These are phyloP conservation scores for Aspergillus ostianus DNA, from an alignment of 495 filamentous ascomycete genomes.

Conservation along the genomic window DNA sequence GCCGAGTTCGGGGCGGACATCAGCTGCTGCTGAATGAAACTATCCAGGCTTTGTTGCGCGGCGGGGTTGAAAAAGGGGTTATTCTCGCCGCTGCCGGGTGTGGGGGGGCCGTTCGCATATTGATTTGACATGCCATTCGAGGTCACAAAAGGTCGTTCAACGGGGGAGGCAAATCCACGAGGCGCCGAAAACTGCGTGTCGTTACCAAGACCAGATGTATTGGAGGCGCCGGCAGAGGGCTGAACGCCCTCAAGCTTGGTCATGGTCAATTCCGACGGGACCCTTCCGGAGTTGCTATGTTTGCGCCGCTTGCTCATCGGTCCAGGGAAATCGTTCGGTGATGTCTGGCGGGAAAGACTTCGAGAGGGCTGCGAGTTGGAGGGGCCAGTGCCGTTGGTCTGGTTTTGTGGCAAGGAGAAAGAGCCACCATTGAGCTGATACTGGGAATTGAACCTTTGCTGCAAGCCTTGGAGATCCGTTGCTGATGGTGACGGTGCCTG, in stretches of 20 bases:
- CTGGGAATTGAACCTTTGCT: constrained; percentile 47
- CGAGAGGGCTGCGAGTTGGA: constrained; percentile 57
- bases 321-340: constrained; percentile 59
- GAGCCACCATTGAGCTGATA: constrained; percentile 38
- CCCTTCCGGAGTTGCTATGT: constrained; percentile 60
- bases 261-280: constrained; percentile 76
- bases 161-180: constrained; percentile 44
- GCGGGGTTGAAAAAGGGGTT: constrained; percentile 51
- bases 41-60: constrained; percentile 56
- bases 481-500: constrained; percentile 39
- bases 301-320: constrained; percentile 72
- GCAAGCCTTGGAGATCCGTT: constrained; percentile 54
- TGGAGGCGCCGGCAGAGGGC: constrained; percentile 26
- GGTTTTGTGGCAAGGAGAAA: constrained; percentile 35
- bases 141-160: constrained; percentile 48
- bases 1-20: constrained; percentile 67
- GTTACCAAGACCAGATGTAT: constrained; percentile 28
- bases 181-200: constrained; percentile 39
- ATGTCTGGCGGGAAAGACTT: constrained; percentile 69
- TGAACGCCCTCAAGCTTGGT: constrained; percentile 65
- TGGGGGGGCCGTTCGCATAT: constrained; percentile 60
- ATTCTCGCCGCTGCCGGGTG: constrained; percentile 57
- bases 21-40: constrained; percentile 53
- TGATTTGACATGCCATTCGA: constrained; percentile 45
- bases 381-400: constrained; percentile 33